Evolutionary conservation across 305 asterid genomes (phyloP).

Genomic region (Solanum aculeatissimum): DNA sequence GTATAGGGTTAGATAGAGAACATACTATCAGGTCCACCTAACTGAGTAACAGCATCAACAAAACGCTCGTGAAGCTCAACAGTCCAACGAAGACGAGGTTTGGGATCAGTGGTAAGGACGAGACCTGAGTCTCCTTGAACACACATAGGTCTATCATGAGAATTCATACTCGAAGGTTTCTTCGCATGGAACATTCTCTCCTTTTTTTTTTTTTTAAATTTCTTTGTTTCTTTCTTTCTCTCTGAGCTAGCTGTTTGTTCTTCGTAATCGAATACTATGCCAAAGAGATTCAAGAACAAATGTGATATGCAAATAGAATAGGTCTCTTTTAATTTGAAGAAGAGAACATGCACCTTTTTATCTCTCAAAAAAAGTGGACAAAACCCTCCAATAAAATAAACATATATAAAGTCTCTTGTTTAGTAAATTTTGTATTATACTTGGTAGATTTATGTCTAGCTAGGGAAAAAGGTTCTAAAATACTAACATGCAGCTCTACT

Average conservation of each 20-base stretch:
- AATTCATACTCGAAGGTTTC: slow-evolving; percentile 72
- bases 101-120: slow-evolving; percentile 95
- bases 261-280: slow-evolving; percentile 2
- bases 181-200: slow-evolving; percentile 65
- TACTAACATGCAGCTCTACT: neutral
- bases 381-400: neutral
- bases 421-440: neutral
- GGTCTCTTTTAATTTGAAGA: slow-evolving; percentile 55
- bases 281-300: slow-evolving; percentile 72
- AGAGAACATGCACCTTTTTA: slow-evolving; percentile 8
- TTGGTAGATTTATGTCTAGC: neutral
- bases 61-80: slow-evolving; percentile 97
- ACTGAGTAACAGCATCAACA: slow-evolving; percentile 94
- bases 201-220: neutral
- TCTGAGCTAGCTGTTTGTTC: neutral
- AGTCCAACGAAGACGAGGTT: slow-evolving; percentile 97
- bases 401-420: neutral
- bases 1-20: neutral
- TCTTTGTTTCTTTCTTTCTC: slow-evolving; percentile 7
- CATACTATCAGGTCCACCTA: slow-evolving; percentile 94
- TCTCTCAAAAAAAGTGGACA: slow-evolving; percentile 11
- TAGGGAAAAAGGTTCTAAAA: neutral
- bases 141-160: slow-evolving; percentile 64
- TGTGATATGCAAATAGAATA: slow-evolving; percentile 26
- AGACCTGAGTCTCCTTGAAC: slow-evolving; percentile 96